phyloP scores from a whole-genome alignment of 495 filamentous ascomycete genomes.

The Annulohypoxylon bovei region DNA sequence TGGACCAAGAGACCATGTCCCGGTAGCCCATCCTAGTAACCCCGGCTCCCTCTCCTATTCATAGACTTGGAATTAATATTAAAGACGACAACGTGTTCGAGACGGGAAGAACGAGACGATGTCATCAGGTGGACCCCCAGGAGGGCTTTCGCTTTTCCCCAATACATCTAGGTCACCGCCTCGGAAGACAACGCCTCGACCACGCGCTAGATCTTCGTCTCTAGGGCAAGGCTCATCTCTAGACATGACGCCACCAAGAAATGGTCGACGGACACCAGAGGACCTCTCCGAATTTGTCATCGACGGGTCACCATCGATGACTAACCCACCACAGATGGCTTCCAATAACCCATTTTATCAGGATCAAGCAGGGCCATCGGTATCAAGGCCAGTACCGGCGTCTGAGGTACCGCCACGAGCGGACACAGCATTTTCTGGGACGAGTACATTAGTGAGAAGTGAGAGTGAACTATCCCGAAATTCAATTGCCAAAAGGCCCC shows the following conservation, averaged over 20 bases:
- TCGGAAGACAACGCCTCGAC: slow-evolving; percentile 51
- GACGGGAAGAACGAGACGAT: slow-evolving; percentile 29
- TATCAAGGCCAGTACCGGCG: slow-evolving; percentile 47
- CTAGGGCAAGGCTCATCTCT: slow-evolving; percentile 47
- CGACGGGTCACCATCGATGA: slow-evolving; percentile 46
- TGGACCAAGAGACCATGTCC: slow-evolving; percentile 22
- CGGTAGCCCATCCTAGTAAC: slow-evolving; percentile 15
- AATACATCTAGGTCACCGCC: slow-evolving; percentile 49
- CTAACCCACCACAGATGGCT: slow-evolving; percentile 24
- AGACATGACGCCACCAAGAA: slow-evolving; percentile 46
- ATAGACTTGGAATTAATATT: slow-evolving; percentile 2
- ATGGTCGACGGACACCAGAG: slow-evolving; percentile 50
- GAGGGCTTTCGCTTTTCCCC: slow-evolving; percentile 64
- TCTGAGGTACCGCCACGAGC: slow-evolving; percentile 54
- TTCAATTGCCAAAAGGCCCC: slow-evolving; percentile 60
- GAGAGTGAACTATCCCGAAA: slow-evolving; percentile 57
- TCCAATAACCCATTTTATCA: slow-evolving; percentile 44
- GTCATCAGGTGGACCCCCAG: slow-evolving; percentile 49
- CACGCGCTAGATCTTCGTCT: slow-evolving; percentile 46
- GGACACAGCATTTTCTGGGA: slow-evolving; percentile 61
- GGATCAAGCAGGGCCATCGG: slow-evolving; percentile 48
- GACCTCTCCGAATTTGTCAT: slow-evolving; percentile 48
- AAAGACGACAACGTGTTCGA: slow-evolving; percentile 5
- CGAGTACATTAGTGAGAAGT: slow-evolving; percentile 60
- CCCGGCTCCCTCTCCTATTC: slow-evolving; percentile 14